Percentiles rank a stretch among this genome's conserved stretches.
phyloP scores from a whole-genome alignment of 2,329 filamentous ascomycete genomes.

The Epichloe glyceriae region DNA sequence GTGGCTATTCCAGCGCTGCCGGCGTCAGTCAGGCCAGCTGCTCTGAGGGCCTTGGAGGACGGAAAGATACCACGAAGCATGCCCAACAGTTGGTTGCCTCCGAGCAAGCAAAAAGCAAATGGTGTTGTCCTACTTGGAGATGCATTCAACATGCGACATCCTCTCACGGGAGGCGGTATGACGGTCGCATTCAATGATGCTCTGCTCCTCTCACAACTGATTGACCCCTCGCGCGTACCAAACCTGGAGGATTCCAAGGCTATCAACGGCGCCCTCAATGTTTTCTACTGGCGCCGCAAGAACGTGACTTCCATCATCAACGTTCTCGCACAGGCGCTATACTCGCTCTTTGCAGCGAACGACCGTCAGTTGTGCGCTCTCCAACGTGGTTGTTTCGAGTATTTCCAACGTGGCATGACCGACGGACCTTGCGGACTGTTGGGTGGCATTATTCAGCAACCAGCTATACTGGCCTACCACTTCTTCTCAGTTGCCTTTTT shows the following conservation, averaged over 20 bases:
- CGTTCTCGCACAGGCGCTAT: slow-evolving; percentile 91
- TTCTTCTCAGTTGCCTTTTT: slow-evolving; percentile 92
- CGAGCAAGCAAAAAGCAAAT: slow-evolving; percentile 41
- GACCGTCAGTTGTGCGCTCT: slow-evolving; percentile 65
- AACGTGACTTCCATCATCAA: slow-evolving; percentile 78
- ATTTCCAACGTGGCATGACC: slow-evolving; percentile 68
- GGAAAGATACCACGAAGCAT: slow-evolving; percentile 69
- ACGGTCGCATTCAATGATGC: slow-evolving; percentile 94
- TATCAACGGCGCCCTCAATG: slow-evolving; percentile 54
- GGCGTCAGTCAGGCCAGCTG: slow-evolving; percentile 54
- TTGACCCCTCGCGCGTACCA: slow-evolving; percentile 57
- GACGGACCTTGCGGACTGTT: slow-evolving; percentile 72
- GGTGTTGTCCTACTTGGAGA: slow-evolving; percentile 80
- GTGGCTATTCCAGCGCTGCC: slow-evolving; percentile 71
- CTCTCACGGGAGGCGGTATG: slow-evolving; percentile 94
- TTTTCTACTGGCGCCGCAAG: slow-evolving; percentile 84
- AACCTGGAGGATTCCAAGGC: slow-evolving; percentile 52
- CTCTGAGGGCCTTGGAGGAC: slow-evolving; percentile 62
- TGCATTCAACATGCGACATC: slow-evolving; percentile 99
- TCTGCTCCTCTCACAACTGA: slow-evolving; percentile 59
- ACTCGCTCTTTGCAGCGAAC: slow-evolving; percentile 79
- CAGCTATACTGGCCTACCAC: slow-evolving; percentile 71
- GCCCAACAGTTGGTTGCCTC: slow-evolving; percentile 91
- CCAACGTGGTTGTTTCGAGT: slow-evolving; percentile 81
- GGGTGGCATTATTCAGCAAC: slow-evolving; percentile 66